These are phyloP conservation scores for Dittrichia graveolens DNA, from an alignment of 129 eudicot species.

Conservation along the genomic window DNA sequence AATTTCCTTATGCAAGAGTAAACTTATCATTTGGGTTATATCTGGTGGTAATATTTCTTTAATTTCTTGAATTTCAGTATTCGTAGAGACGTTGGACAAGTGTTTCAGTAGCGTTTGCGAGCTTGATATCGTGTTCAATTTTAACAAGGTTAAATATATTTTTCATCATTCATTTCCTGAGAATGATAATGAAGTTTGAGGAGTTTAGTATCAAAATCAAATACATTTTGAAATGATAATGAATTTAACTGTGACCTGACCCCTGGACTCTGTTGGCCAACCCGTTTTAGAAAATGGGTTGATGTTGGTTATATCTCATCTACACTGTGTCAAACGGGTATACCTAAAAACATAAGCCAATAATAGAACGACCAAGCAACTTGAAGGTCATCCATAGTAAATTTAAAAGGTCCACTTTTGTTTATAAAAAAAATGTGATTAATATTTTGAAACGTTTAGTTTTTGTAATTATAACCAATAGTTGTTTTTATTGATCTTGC, in stretches of 20 bases:
- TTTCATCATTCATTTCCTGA: not conserved
- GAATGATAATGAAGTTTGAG: conserved; percentile 9
- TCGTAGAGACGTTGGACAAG: conserved; percentile 91
- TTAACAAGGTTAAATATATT: conserved; percentile 61
- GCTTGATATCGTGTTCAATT: conserved; percentile 83
- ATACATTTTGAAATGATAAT: not conserved
- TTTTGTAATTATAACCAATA: not conserved
- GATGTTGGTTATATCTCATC: too few species aligned
- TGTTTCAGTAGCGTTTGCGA: conserved; percentile 88
- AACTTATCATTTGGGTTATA: not conserved
- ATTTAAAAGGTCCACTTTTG: too few species aligned
- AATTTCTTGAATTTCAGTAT: conserved; percentile 54
- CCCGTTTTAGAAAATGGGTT: too few species aligned
- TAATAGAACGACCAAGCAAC: too few species aligned
- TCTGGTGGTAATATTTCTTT: conserved; percentile 13
- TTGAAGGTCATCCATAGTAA: too few species aligned
- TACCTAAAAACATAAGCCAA: too few species aligned
- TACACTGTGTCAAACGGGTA: too few species aligned
- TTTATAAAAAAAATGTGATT: too few species aligned
- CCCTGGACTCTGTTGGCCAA: too few species aligned
- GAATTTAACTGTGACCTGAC: too few species aligned
- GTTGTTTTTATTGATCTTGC: conserved; percentile 30
- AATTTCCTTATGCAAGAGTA: too few species aligned
- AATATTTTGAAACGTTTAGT: too few species aligned
- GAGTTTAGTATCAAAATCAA: not conserved